Evolutionary conservation across 768 basidiomycete genomes (phyloP).

Genomic region (Mycena floridula): DNA sequence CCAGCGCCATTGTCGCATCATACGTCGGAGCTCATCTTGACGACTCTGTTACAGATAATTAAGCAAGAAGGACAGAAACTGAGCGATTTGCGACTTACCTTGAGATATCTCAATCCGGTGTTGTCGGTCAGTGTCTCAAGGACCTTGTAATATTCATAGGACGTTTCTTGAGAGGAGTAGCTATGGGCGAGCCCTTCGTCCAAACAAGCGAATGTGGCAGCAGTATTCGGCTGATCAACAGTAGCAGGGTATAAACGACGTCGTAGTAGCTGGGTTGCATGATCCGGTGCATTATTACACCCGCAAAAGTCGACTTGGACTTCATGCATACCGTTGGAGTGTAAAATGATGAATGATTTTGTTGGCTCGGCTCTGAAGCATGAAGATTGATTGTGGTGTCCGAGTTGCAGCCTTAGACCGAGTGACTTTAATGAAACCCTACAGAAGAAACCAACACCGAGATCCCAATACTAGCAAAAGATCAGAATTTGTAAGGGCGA

Average conservation of each 20-base stretch:
- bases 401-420: neutral
- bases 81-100: neutral
- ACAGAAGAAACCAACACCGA: no score
- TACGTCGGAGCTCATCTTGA: slow-evolving; percentile 6
- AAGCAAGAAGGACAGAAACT: neutral
- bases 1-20: slow-evolving; percentile 11
- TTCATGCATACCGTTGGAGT: slow-evolving; percentile 6
- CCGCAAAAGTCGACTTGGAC: slow-evolving; percentile 11
- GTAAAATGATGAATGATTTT: slow-evolving; percentile 3
- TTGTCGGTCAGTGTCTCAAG: neutral
- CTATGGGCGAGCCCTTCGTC: neutral
- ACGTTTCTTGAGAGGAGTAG: neutral
- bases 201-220: neutral
- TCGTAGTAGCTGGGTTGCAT: neutral
- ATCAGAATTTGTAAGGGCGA: no score
- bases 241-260: neutral
- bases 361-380: neutral
- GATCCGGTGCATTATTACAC: slow-evolving; percentile 1
- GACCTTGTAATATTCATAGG: neutral
- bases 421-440: no score
- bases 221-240: neutral
- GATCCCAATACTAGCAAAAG: no score
- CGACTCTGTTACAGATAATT: no score
- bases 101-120: neutral
- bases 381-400: neutral